Evolutionary conservation across 306 rosid species (phyloP).

Genomic region (Ammopiptanthus mongolicus): DNA sequence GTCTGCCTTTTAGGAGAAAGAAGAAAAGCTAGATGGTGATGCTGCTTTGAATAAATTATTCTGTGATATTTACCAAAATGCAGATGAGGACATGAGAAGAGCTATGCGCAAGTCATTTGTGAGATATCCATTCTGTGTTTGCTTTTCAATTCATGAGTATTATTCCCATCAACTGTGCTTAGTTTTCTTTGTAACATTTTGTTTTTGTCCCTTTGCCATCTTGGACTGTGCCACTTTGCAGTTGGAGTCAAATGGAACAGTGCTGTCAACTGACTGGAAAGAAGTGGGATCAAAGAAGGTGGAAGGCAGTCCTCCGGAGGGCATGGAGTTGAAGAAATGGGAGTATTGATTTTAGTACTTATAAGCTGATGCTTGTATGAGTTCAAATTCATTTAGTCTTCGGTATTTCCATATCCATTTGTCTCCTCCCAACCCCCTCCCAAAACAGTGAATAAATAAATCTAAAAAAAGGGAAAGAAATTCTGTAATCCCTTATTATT

Average conservation of each 20-base stretch:
- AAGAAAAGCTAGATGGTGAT: constrained; percentile 80
- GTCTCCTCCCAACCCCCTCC: neutral
- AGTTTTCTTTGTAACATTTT: neutral
- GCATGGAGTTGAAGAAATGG: constrained; percentile 97
- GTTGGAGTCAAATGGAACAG: constrained; percentile 93
- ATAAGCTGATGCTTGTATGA: neutral
- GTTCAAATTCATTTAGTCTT: neutral
- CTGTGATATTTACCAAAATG: constrained; percentile 78
- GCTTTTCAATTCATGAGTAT: neutral
- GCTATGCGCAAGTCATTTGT: constrained; percentile 79
- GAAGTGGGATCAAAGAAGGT: constrained; percentile 94
- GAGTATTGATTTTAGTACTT: constrained; percentile 35
- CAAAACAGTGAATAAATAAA: neutral
- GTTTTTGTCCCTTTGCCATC: neutral
- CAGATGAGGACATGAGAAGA: constrained; percentile 88
- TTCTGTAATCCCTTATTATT: neutral
- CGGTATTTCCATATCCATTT: neutral
- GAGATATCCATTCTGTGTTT: constrained; percentile 32
- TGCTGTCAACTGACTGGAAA: constrained; percentile 95
- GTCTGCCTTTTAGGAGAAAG: constrained; percentile 69
- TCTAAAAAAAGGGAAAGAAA: neutral
- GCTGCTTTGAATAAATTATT: constrained; percentile 69
- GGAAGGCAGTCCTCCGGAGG: constrained; percentile 96
- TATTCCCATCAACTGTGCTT: neutral
- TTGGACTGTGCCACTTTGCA: constrained; percentile 12